Conservation (phyloP, 495 filamentous ascomycete species). For the Aspergillus mulundensis region DNA sequence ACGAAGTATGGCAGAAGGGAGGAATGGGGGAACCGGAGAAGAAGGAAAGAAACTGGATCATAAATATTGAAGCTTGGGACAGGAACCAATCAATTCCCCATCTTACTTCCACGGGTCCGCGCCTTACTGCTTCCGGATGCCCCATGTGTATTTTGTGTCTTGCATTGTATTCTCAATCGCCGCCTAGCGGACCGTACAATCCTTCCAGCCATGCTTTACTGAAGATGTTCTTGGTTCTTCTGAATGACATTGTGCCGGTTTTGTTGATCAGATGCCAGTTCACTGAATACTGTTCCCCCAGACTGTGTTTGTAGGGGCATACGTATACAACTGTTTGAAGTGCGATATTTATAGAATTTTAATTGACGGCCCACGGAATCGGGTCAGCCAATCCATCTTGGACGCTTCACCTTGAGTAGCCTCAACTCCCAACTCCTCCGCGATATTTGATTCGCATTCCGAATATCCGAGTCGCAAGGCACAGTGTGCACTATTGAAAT, state of each 20-base stretch:
- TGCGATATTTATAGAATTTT: not conserved
- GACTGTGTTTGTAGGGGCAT: too few relatives aligned
- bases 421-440: not conserved
- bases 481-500: not conserved
- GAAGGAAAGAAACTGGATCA: constrained; percentile 6
- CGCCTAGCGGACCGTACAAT: too few relatives aligned
- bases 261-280: too few relatives aligned
- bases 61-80: constrained; percentile 13
- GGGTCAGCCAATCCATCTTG: not conserved
- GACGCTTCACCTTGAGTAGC: not conserved
- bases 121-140: not conserved
- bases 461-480: not conserved
- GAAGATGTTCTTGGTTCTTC: not conserved
- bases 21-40: not conserved
- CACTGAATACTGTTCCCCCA: too few relatives aligned
- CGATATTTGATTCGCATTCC: not conserved
- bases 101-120: constrained; percentile 2
- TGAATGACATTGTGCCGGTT: not conserved
- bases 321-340: not conserved
- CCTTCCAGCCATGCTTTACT: too few relatives aligned
- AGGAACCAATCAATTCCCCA: constrained; percentile 4
- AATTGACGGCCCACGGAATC: not conserved
- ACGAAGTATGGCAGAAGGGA: not conserved
- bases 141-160: not conserved
- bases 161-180: too few relatives aligned